A percentile compares a stretch with the other conserved stretches of the same genome.
These are phyloP conservation scores for Petunia secreta DNA, from an alignment of 257 asterid species.

Conservation along the genomic window DNA sequence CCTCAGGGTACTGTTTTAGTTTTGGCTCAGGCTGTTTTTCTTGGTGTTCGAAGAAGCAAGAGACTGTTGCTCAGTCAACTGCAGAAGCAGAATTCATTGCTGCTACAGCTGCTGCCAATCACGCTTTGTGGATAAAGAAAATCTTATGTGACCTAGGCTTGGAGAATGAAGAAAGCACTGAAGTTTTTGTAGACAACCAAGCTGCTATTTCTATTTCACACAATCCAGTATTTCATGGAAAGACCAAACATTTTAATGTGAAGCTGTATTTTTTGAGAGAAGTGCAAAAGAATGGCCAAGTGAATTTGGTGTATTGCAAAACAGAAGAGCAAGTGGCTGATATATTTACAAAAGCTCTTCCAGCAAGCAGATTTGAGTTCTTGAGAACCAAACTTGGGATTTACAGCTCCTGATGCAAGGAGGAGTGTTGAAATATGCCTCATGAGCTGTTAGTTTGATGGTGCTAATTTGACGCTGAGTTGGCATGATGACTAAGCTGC, in stretches of 20 bases:
- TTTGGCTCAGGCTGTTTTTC: not conserved
- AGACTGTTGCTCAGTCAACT: conserved; percentile 24
- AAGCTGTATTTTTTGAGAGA: too few species aligned
- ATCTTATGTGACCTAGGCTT: not conserved
- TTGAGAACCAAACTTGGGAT: not conserved
- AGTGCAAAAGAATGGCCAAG: too few species aligned
- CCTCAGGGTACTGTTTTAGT: not conserved
- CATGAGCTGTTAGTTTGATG: too few species aligned
- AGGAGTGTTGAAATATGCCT: too few species aligned
- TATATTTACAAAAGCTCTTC: conserved; percentile 17
- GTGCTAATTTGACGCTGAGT: too few species aligned
- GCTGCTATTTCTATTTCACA: not conserved
- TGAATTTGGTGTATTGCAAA: too few species aligned
- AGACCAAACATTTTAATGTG: too few species aligned
- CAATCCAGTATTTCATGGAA: conserved; percentile 6
- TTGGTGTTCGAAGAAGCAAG: not conserved
- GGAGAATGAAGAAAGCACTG: not conserved
- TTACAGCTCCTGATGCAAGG: too few species aligned
- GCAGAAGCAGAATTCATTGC: not conserved
- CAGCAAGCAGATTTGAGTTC: not conserved
- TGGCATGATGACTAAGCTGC: too few species aligned
- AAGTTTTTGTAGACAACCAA: conserved; percentile 18
- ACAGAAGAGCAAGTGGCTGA: not conserved
- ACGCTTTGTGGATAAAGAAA: not conserved
- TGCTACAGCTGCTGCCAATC: not conserved